phyloP scores from a whole-genome alignment of 1,284 basidiomycete species.

The Leccinum griseonigrum region DNA sequence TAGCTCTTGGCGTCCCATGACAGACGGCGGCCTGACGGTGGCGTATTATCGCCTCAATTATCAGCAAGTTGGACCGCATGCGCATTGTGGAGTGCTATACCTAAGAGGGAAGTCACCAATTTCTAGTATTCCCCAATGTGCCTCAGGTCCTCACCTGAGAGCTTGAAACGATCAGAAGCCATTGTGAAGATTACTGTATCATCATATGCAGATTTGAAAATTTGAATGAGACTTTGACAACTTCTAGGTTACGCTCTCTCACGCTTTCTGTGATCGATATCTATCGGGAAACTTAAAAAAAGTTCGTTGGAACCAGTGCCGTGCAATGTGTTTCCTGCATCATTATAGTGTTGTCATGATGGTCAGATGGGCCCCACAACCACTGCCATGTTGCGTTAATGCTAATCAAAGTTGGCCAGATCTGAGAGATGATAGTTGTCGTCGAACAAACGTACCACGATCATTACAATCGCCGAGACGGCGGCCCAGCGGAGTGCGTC shows the following conservation, averaged over 20 bases:
- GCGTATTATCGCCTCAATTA: not conserved
- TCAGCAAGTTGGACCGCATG: not conserved
- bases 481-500: not conserved
- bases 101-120: not conserved
- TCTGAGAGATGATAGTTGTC: no score
- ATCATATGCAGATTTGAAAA: not conserved
- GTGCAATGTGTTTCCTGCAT: not conserved
- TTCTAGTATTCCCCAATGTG: not conserved
- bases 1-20: not conserved
- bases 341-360: not conserved
- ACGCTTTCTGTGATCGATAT: not conserved
- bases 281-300: not conserved
- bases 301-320: not conserved
- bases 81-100: not conserved
- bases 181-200: not conserved
- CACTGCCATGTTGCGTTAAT: not conserved
- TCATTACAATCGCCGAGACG: not conserved
- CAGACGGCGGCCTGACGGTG: not conserved
- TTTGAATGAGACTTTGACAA: not conserved
- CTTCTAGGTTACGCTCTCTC: not conserved
- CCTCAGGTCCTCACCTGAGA: not conserved
- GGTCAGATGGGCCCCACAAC: not conserved
- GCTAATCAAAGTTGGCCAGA: not conserved
- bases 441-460: not conserved
- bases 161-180: not conserved